Evolutionary conservation across 345 rosid genomes (phyloP).

Genomic region (Xanthoceras sorbifolium): DNA sequence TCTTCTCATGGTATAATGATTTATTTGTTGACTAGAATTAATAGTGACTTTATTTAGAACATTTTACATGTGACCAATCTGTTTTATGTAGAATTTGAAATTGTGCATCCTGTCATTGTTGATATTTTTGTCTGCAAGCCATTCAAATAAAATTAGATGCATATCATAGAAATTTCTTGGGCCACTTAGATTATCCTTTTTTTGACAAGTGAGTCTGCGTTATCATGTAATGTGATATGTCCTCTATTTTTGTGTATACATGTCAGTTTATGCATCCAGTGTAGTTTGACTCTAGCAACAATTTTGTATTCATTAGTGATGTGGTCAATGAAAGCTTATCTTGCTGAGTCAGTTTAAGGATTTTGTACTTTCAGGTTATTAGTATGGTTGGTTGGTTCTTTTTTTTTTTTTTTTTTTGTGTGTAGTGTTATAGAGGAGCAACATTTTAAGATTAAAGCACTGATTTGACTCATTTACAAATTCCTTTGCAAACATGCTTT

Average conservation of each 20-base stretch:
- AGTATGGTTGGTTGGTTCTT: background rate
- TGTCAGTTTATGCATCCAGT: background rate
- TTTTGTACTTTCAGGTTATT: background rate
- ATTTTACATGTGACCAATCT: background rate
- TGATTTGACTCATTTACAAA: background rate
- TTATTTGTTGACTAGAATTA: background rate
- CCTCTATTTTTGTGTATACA: background rate
- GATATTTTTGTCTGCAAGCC: background rate
- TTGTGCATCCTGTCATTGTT: background rate
- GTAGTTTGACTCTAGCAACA: background rate
- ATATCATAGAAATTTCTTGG: background rate
- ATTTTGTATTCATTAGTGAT: background rate
- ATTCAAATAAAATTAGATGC: background rate
- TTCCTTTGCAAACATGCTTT: background rate
- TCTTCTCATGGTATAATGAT: background rate
- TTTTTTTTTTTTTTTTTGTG: too few relatives aligned
- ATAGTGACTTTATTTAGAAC: background rate
- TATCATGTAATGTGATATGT: background rate
- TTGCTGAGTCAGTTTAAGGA: background rate
- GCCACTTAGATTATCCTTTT: background rate
- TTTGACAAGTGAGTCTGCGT: background rate
- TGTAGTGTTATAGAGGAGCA: conserved; percentile 9
- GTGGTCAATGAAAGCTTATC: background rate
- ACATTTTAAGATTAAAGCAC: background rate
- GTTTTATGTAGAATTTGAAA: background rate